Percentiles rank a stretch among this genome's conserved stretches.
Conservation (phyloP, 345 rosid species). For the Aurinia saxatilis region DNA sequence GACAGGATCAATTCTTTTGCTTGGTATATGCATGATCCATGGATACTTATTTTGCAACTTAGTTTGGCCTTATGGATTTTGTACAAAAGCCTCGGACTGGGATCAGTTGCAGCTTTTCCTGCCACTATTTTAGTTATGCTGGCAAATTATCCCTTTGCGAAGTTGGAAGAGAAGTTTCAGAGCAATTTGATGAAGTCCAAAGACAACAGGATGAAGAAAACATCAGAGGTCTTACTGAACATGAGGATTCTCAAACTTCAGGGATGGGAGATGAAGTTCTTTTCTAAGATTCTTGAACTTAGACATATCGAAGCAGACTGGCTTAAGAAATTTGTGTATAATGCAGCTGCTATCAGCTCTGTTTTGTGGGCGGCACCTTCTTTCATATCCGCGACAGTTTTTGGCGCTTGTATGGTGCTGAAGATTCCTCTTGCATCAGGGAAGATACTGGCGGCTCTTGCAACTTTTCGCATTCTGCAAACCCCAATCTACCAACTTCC, state of each 20-base stretch:
- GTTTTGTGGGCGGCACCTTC: conserved; percentile 52
- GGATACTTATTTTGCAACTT: conserved; percentile 49
- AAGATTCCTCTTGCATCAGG: conserved; percentile 48
- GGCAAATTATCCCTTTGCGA: conserved; percentile 47
- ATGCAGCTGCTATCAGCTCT: conserved; percentile 17
- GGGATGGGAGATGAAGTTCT: conserved; percentile 71
- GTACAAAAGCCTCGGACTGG: conserved; percentile 48
- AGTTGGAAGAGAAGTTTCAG: conserved; percentile 42
- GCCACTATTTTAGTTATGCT: conserved; percentile 41
- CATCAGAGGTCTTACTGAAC: conserved; percentile 56
- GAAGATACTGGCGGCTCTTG: conserved; percentile 55
- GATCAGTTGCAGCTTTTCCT: conserved; percentile 39
- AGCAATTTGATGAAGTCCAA: conserved; percentile 45
- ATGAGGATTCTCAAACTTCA: conserved; percentile 81
- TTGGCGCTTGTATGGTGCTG: conserved; percentile 44
- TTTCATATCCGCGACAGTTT: conserved; percentile 40
- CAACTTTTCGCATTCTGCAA: conserved; percentile 48
- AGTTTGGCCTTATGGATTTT: conserved; percentile 43
- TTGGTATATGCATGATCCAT: conserved; percentile 51
- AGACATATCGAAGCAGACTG: conserved; percentile 44
- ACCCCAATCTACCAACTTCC: conserved; percentile 49
- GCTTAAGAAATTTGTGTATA: conserved; percentile 40
- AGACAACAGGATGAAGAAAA: conserved; percentile 52
- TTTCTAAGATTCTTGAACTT: conserved; percentile 28
- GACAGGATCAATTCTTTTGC: conserved; percentile 40